Percentiles rank a stretch among this genome's conserved stretches.
Conservation (phyloP, 257 asterid species). For the Eucommia ulmoides region DNA sequence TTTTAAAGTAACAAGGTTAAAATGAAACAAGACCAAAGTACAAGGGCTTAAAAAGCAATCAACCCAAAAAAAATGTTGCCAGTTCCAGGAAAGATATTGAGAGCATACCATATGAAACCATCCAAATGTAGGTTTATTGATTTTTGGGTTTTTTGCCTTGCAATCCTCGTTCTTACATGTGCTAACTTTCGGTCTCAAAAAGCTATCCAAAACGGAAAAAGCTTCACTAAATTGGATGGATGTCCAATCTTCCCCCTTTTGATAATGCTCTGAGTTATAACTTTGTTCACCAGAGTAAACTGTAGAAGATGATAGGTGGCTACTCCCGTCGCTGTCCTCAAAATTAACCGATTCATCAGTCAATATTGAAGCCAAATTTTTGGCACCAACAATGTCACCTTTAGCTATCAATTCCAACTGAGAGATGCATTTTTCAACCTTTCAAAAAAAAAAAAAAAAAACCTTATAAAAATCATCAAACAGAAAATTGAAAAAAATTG, state of each 20-base stretch:
- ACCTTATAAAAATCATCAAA: background rate
- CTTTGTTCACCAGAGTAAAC: constrained; percentile 21
- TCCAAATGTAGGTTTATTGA: constrained; percentile 76
- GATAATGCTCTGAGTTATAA: constrained; percentile 13
- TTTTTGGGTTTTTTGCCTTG: constrained; percentile 35
- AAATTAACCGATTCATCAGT: constrained; percentile 12
- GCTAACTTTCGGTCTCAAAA: constrained; percentile 30
- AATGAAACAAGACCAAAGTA: too few species aligned
- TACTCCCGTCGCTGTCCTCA: constrained; percentile 55
- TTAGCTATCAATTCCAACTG: constrained; percentile 43
- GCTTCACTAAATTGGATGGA: constrained; percentile 73
- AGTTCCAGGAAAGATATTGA: too few species aligned
- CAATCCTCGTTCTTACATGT: constrained; percentile 37
- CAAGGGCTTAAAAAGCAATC: too few species aligned
- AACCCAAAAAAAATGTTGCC: too few species aligned
- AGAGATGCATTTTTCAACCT: constrained; percentile 51
- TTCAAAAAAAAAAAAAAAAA: constrained; percentile 8
- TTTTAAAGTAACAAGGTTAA: too few species aligned
- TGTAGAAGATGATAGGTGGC: constrained; percentile 41
- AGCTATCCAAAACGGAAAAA: constrained; percentile 39
- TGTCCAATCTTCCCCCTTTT: constrained; percentile 38
- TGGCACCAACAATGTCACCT: constrained; percentile 70
- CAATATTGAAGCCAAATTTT: constrained; percentile 19
- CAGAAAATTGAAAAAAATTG: background rate
- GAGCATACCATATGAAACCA: constrained; percentile 74